Percentiles rank a stretch among this genome's conserved stretches.
phyloP scores from a whole-genome alignment of 2,329 filamentous ascomycete genomes.

The Scedosporium apiospermum region DNA sequence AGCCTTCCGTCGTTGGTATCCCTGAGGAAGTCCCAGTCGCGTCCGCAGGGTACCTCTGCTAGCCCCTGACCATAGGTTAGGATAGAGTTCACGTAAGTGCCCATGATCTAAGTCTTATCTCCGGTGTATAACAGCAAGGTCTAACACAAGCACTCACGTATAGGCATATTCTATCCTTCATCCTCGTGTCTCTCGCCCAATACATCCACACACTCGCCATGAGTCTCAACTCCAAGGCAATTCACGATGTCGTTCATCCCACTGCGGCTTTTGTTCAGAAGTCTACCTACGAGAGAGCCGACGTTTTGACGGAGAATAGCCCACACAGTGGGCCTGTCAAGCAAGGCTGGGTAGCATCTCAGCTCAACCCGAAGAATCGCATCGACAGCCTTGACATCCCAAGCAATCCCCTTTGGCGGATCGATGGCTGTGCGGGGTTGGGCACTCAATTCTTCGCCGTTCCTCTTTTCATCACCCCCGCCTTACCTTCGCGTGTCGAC shows the following conservation, averaged over 20 bases:
- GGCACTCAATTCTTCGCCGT: conserved; percentile 49
- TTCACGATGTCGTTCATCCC: conserved; percentile 48
- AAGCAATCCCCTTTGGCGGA: conserved; percentile 39
- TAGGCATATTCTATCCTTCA: too few relatives aligned
- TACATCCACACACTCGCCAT: conserved; percentile 21
- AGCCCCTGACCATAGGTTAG: too few relatives aligned
- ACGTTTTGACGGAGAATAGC: background rate
- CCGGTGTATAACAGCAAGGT: too few relatives aligned
- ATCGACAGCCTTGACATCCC: conserved; percentile 44
- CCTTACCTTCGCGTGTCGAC: conserved; percentile 46
- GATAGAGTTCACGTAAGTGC: too few relatives aligned
- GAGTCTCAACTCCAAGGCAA: conserved; percentile 42
- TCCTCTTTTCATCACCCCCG: conserved; percentile 37
- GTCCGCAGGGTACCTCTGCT: too few relatives aligned
- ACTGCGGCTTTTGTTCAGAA: conserved; percentile 37
- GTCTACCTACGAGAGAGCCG: background rate
- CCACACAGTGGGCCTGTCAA: background rate
- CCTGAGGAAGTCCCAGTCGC: too few relatives aligned
- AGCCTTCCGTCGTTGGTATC: too few relatives aligned
- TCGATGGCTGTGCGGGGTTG: conserved; percentile 47
- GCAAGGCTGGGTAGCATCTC: conserved; percentile 35
- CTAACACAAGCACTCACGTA: too few relatives aligned
- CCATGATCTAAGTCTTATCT: too few relatives aligned
- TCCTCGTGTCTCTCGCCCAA: background rate
- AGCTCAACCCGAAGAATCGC: conserved; percentile 51